phyloP scores from a whole-genome alignment of 495 filamentous ascomycete species.

The Neurospora sp. region DNA sequence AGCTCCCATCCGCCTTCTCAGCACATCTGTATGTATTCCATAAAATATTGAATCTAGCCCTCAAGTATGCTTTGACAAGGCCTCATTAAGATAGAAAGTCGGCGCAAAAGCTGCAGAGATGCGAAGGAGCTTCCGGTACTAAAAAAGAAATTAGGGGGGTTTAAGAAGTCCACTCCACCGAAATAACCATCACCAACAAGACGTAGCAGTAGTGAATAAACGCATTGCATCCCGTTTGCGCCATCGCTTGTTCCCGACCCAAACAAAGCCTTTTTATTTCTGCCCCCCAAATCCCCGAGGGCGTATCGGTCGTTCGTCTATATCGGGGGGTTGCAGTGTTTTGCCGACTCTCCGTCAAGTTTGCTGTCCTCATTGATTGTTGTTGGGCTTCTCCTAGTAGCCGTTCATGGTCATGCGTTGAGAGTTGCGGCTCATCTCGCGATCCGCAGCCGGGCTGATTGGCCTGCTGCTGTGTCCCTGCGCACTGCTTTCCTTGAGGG shows the following conservation, averaged over 20 bases:
- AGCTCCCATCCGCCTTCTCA: not conserved
- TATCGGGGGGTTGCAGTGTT: not conserved
- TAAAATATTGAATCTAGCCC: not conserved
- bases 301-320: not conserved
- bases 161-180: not conserved
- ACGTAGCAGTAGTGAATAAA: not conserved
- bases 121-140: not conserved
- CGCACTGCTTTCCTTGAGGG: slow-evolving; percentile 94
- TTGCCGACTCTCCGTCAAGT: slow-evolving; percentile 3
- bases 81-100: not conserved
- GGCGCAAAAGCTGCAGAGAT: not conserved
- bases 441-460: slow-evolving; percentile 87
- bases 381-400: slow-evolving; percentile 47
- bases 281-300: not conserved
- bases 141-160: not conserved
- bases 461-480: slow-evolving; percentile 80
- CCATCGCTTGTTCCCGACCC: not conserved
- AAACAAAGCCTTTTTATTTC: not conserved
- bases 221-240: not conserved
- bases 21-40: not conserved
- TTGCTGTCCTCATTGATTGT: slow-evolving; percentile 9
- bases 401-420: slow-evolving; percentile 98
- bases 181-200: not conserved
- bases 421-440: slow-evolving; percentile 91
- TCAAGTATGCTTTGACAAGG: not conserved